Evolutionary conservation across 2,329 filamentous ascomycete species (phyloP), one percentile per base, ranked within the genome.

Genomic region (Aspergillus fructus): DNA sequence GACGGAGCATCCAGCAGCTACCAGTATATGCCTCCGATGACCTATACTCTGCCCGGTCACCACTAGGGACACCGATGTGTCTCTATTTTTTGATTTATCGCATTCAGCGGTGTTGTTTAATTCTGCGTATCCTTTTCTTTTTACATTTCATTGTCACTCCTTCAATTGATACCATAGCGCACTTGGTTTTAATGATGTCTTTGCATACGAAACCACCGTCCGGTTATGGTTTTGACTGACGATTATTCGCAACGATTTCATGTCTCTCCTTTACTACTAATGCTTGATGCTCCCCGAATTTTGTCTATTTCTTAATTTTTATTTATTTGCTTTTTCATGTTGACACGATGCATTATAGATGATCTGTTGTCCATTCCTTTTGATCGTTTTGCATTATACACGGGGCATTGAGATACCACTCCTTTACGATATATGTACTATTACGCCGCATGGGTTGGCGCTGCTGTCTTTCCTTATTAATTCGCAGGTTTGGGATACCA

Each of bases 391-490:
- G 67, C 68, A 68, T 70, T 59, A 55, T 58, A 56, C 46, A 61
- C 43, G 64, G 63, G 68, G 68, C 70, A 72, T 72, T 69, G 61
- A 62, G 63, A 64, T 69, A 65, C 51, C 70, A 65, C 65, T 71
- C 69, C 68, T 68, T 71, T 63, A 55, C 54, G 66, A 68, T 64
- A 66, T 61, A 59, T 73, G 71, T 73, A 73, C 59, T 64, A 71
- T 56, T 66, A 73, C 59, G 61, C 67, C 61, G 70, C 70, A 73
- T 73, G 68, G 68, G 66, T 68, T 64, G 66, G 70, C 68, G 65
- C 64, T 71, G 70, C 71, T 66, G 68, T 72, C 71, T 64, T 71
- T 73, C 71, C 70, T 58, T 72, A 66, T 65, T 59, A 69, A 52
- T 66, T 70, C 62, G 69, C 69, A 68, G 70, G 68, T 66, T 64